A percentile compares a stretch with the other conserved stretches of the same genome.
Conservation (phyloP, 352 stramenopile species). For the Globisporangium alternatum region DNA sequence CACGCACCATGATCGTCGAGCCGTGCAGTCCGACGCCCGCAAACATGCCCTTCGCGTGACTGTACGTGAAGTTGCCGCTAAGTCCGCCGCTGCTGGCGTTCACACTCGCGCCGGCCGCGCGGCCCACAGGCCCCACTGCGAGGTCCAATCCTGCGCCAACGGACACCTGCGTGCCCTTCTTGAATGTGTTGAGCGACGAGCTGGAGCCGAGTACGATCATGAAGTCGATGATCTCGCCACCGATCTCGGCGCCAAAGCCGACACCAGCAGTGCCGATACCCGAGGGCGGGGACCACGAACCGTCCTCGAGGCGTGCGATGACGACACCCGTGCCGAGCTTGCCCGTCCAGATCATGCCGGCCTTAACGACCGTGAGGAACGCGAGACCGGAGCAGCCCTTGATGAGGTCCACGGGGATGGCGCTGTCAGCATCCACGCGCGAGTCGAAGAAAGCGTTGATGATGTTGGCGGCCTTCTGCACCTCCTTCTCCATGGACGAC, state of each 20-base stretch:
- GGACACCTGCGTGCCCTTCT: constrained; percentile 78
- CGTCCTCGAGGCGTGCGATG: constrained; percentile 72
- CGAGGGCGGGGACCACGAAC: constrained; percentile 79
- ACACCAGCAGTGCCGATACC: constrained; percentile 79
- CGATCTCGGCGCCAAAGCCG: constrained; percentile 81
- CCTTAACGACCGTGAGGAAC: constrained; percentile 87
- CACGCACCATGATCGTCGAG: constrained; percentile 80
- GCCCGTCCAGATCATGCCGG: constrained; percentile 80
- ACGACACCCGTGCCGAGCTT: constrained; percentile 85
- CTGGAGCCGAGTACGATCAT: constrained; percentile 85
- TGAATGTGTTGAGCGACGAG: constrained; percentile 76
- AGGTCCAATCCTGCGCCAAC: constrained; percentile 77
- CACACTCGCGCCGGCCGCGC: constrained; percentile 61
- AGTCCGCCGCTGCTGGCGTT: constrained; percentile 77
- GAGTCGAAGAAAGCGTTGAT: constrained; percentile 84
- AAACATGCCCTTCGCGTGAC: constrained; percentile 78
- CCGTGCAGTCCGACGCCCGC: constrained; percentile 76
- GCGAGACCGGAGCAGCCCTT: constrained; percentile 69
- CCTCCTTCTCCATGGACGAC: constrained; percentile 87
- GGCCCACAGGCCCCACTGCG: constrained; percentile 68
- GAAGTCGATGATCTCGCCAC: constrained; percentile 86
- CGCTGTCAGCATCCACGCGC: constrained; percentile 60
- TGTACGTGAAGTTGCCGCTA: constrained; percentile 87
- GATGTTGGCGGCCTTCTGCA: constrained; percentile 79
- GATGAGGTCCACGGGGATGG: constrained; percentile 81